Evolutionary conservation across 2,329 filamentous ascomycete genomes (phyloP).

Genomic region (Fusarium solani-melongenae): DNA sequence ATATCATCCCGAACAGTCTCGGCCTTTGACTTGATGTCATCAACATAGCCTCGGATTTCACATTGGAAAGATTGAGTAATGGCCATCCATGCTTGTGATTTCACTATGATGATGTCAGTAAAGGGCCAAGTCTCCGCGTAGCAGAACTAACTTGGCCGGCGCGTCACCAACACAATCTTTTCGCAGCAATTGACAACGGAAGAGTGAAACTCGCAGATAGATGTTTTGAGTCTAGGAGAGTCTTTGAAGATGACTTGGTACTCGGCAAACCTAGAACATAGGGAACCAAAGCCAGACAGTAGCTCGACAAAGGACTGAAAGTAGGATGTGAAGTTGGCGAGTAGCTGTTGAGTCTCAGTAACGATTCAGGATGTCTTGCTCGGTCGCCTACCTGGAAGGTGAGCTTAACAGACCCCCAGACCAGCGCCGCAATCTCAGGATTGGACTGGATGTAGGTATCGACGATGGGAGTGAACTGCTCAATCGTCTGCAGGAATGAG

Average conservation of each 20-base stretch:
- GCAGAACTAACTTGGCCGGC: constrained; percentile 1
- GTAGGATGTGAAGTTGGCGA: constrained; percentile 32
- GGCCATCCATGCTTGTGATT: constrained; percentile 5
- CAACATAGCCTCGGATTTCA: constrained; percentile 14
- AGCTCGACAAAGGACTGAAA: constrained; percentile 32
- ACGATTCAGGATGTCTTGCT: neutral
- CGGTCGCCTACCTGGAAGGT: constrained; percentile 16
- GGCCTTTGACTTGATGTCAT: constrained; percentile 17
- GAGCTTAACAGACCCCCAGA: constrained; percentile 22
- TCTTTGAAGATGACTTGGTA: constrained; percentile 14
- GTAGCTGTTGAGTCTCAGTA: constrained; percentile 1
- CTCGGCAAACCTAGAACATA: constrained; percentile 9
- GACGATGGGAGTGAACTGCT: constrained; percentile 21
- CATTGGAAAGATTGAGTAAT: constrained; percentile 20
- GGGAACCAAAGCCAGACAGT: constrained; percentile 7
- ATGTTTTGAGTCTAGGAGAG: neutral
- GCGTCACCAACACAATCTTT: neutral
- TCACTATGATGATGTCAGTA: neutral
- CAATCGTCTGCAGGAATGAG: constrained; percentile 21
- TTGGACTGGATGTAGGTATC: constrained; percentile 21
- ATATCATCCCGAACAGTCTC: constrained; percentile 8
- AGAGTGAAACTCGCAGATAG: constrained; percentile 13
- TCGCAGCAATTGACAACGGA: constrained; percentile 19
- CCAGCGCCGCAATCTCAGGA: constrained; percentile 1
- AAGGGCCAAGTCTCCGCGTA: accelerated